Percentiles rank a stretch among this genome's conserved stretches.
phyloP scores from a whole-genome alignment of 345 rosid species.

The Psidium friedrichsthalianum region DNA sequence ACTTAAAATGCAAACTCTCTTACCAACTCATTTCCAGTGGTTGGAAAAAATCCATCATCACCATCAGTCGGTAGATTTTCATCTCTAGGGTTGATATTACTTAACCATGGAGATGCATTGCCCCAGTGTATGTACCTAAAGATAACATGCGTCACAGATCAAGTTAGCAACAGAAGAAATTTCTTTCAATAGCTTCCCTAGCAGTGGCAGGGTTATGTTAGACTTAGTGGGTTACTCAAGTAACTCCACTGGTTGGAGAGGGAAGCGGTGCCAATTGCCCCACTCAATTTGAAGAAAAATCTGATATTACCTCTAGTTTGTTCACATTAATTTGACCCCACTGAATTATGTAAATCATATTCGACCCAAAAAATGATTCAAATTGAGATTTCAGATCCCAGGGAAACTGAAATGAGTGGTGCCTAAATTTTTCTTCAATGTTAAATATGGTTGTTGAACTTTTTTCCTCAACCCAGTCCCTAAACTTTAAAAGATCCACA shows the following conservation, averaged over 20 bases:
- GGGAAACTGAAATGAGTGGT: not conserved
- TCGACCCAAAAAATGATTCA: not conserved
- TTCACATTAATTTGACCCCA: not conserved
- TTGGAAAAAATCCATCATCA: constrained; percentile 83
- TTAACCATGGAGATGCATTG: constrained; percentile 81
- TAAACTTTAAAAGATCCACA: not conserved
- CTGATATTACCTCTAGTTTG: not conserved
- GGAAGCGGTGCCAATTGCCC: not conserved
- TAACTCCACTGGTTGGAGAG: not conserved
- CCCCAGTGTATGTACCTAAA: constrained; percentile 65
- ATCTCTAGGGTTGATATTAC: constrained; percentile 77
- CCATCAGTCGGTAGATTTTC: constrained; percentile 71
- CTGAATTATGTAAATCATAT: not conserved
- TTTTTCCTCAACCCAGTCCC: not conserved
- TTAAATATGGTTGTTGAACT: not conserved
- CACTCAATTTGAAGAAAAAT: not conserved
- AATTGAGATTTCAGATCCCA: not conserved
- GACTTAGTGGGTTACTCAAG: not conserved
- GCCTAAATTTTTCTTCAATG: not conserved
- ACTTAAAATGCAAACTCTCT: constrained; percentile 5
- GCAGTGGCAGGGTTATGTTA: not conserved
- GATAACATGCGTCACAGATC: constrained; percentile 1
- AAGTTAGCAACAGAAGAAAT: not conserved
- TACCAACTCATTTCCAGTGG: constrained; percentile 88
- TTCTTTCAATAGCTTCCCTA: not conserved